Evolutionary conservation across 202 grass and related monocot genomes (phyloP), one percentile per base, ranked within the genome.

Genomic region (Hordeum pubiflorum): DNA sequence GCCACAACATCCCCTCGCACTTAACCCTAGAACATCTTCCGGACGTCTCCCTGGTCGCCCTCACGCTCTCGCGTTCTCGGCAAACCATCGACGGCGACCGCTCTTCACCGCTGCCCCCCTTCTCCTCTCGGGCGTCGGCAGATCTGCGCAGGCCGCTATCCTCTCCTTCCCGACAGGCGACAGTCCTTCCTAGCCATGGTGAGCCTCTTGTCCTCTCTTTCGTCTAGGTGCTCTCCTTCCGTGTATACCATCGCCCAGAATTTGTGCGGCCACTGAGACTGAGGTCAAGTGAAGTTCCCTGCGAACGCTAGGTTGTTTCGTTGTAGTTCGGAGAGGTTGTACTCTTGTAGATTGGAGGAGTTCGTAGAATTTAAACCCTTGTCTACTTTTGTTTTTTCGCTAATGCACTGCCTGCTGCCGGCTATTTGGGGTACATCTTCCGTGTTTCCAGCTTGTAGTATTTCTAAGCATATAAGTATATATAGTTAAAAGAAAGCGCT

Each of bases 1-100:
- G 40, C 40, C 7, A 48, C 7, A 48, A 72, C 22, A 17, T 7
- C 14, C 6, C 7, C 69, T 2, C 55, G 23, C 55, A 20, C 41
- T 48, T 17, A 72, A 72, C 69, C 69, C 69, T 72, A 72, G 69
- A 50, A 72, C 43, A 22, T 71, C 68, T 17, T 48, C 43, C 26
- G 11, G 9, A 20, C 44, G 44, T 43, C 43, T 32, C 41, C 41
- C 68, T 48, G 41, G 13, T 26, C 11, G 6, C 67, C 21, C 23
- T 50, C 22, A 32, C 26, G 17, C 37, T 43, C 37, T 41, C 55
- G 55, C 18, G 18, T 58, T 0, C 65, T 48, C 68, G 23, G 12
- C 68, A 12, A 29, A 50, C 69, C 69, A 10, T 41, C 43, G 69
- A 72, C 69, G 69, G 69, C 69, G 44, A 27, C 67, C 24, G 14